Evolutionary conservation across 116 monocot species (phyloP).

Genomic region (Posidonia oceanica): DNA sequence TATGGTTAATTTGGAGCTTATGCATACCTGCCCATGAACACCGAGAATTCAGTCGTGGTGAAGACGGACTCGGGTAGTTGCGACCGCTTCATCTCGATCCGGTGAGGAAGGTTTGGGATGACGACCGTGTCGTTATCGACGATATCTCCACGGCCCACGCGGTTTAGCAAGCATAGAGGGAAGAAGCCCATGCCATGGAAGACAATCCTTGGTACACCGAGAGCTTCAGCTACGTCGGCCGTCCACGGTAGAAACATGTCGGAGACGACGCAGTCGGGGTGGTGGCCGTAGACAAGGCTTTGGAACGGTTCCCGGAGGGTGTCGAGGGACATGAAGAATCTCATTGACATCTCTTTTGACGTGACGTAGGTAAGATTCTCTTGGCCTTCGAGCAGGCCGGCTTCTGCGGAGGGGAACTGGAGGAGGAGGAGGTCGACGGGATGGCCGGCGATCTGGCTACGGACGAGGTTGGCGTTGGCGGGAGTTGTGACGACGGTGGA

Average conservation of each 20-base stretch:
- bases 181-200: constrained; percentile 7
- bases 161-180: neutral
- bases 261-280: constrained; percentile 39
- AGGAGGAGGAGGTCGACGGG: constrained; percentile 9
- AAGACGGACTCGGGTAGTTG: neutral
- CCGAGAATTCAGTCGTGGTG: neutral
- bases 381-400: neutral
- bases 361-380: constrained; percentile 14
- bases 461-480: neutral
- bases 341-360: constrained; percentile 1
- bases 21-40: neutral
- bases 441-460: neutral
- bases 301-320: constrained; percentile 26
- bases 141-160: neutral
- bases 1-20: neutral
- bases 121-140: neutral
- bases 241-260: constrained; percentile 18
- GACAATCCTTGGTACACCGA: constrained; percentile 2
- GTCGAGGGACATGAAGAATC: constrained; percentile 7
- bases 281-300: constrained; percentile 7
- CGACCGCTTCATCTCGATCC: constrained; percentile 1
- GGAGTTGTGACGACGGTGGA: constrained; percentile 13
- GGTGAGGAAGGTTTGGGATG: constrained; percentile 8
- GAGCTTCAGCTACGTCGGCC: neutral
- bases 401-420: constrained; percentile 10